phyloP scores from a whole-genome alignment of 805 yeast species.

The Hanseniaspora mollemarum region DNA sequence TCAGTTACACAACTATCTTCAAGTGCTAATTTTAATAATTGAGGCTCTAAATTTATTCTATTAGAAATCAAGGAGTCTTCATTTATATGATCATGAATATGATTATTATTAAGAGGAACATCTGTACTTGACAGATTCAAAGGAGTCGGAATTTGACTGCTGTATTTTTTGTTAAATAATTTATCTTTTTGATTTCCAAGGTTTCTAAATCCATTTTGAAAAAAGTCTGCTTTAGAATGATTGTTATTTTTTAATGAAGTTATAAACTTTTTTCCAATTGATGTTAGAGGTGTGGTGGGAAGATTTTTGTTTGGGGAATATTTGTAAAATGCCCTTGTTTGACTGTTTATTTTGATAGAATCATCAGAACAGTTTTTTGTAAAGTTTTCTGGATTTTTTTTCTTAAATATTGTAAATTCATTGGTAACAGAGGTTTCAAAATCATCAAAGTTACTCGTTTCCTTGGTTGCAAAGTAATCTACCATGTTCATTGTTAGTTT shows the following conservation, averaged over 20 bases:
- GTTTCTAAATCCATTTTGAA: background rate
- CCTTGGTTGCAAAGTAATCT: too few species aligned
- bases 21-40: slow-evolving; percentile 19
- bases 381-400: background rate
- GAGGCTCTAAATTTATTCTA: slow-evolving; percentile 16
- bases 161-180: background rate
- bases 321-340: too few species aligned
- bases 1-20: background rate
- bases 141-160: background rate
- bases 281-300: slow-evolving; percentile 24
- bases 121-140: too few species aligned
- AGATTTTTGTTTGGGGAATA: slow-evolving; percentile 23
- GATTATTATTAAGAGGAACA: too few species aligned
- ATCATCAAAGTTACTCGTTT: too few species aligned
- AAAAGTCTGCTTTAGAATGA: background rate
- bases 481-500: too few species aligned
- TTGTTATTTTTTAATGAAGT: background rate
- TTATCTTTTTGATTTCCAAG: background rate
- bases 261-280: slow-evolving; percentile 17
- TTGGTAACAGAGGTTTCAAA: too few species aligned
- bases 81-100: too few species aligned
- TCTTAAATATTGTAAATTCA: too few species aligned
- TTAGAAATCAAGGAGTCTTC: background rate
- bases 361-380: too few species aligned
- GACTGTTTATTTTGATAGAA: too few species aligned